These are phyloP conservation scores for Discostella stelligera DNA, from an alignment of 352 stramenopile species.

Conservation along the genomic window DNA sequence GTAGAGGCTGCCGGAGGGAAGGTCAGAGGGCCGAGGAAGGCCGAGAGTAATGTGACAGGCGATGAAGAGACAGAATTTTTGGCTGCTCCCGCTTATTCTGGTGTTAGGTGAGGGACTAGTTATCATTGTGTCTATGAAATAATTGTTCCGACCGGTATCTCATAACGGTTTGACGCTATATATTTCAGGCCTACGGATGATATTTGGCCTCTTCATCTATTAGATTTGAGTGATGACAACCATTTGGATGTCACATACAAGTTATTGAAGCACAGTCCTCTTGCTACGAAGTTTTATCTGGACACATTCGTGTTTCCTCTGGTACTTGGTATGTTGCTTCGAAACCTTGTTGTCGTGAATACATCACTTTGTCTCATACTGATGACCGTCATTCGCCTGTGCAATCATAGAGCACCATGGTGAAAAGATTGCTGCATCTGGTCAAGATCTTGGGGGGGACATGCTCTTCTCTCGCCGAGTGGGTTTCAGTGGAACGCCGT, in stretches of 20 bases:
- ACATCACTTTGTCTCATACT: background rate
- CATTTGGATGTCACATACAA: constrained; percentile 93
- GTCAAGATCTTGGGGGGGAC: constrained; percentile 97
- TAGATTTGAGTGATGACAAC: constrained; percentile 95
- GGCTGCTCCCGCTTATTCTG: constrained; percentile 51
- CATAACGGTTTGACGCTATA: constrained; percentile 10
- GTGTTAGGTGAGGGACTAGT: constrained; percentile 24
- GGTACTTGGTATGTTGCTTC: constrained; percentile 85
- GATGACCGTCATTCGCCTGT: background rate
- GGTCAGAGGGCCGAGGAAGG: constrained; percentile 81
- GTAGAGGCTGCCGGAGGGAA: constrained; percentile 86
- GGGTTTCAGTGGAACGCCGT: constrained; percentile 98
- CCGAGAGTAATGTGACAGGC: constrained; percentile 57
- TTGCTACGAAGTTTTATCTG: constrained; percentile 97
- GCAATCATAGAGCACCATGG: constrained; percentile 88
- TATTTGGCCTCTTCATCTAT: constrained; percentile 93
- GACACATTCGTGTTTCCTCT: constrained; percentile 98
- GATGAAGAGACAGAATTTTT: constrained; percentile 60
- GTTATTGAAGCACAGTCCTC: constrained; percentile 90
- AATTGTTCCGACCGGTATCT: background rate
- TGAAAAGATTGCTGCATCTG: constrained; percentile 98
- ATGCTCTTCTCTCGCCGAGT: constrained; percentile 97
- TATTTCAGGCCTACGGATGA: constrained; percentile 72
- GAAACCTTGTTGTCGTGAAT: background rate
- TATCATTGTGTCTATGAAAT: background rate